phyloP scores from a whole-genome alignment of 2,329 filamentous ascomycete species.

The Alternaria rosae region DNA sequence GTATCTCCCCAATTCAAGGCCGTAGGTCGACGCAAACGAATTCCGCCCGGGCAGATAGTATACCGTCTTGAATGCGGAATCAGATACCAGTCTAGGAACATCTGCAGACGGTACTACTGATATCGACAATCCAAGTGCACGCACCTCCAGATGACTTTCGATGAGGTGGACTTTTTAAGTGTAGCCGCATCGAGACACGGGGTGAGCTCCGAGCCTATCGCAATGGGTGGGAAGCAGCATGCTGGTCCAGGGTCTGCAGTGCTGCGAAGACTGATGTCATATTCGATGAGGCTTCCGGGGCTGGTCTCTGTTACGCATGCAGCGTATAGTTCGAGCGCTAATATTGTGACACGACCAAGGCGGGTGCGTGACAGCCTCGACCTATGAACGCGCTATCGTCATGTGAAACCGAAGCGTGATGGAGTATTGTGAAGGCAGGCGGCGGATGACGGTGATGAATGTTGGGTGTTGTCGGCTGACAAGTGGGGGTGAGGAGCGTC shows the following conservation, averaged over 20 bases:
- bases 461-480: slow-evolving; percentile 2
- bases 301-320: not conserved
- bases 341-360: not conserved
- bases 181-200: not conserved
- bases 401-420: not conserved
- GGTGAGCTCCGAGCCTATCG: not conserved
- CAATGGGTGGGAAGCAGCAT: not conserved
- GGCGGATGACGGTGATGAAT: not conserved
- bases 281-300: not conserved
- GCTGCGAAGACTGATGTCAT: not conserved
- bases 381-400: not conserved
- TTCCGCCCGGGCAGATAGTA: not conserved
- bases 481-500: not conserved
- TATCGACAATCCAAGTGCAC: not conserved
- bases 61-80: not conserved
- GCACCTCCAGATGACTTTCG: not conserved
- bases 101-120: not conserved
- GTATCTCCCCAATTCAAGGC: not conserved
- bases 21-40: not conserved
- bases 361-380: not conserved
- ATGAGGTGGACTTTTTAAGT: not conserved
- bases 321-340: not conserved
- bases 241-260: not conserved
- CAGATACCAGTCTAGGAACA: not conserved
- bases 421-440: not conserved